phyloP scores from a whole-genome alignment of 805 yeast genomes.

The Ascoidea rubescens region DNA sequence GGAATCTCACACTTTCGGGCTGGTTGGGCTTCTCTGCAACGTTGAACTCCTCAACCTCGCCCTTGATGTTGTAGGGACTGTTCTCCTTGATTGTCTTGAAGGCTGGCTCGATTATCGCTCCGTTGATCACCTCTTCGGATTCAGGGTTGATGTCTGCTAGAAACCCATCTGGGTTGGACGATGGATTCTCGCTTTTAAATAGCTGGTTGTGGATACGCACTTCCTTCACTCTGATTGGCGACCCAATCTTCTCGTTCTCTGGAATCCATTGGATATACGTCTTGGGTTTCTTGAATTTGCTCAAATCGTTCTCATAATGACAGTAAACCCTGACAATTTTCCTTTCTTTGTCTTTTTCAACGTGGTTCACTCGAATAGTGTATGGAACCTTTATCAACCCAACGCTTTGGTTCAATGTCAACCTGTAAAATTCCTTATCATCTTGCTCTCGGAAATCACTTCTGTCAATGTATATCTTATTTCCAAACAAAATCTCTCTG shows the following conservation, averaged over 20 bases:
- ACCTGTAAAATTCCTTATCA: slow-evolving; percentile 70
- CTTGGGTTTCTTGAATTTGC: slow-evolving; percentile 61
- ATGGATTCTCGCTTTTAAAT: slow-evolving; percentile 85
- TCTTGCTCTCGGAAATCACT: slow-evolving; percentile 64
- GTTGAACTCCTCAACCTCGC: slow-evolving; percentile 45
- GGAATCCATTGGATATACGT: slow-evolving; percentile 97
- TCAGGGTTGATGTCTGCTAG: slow-evolving; percentile 71
- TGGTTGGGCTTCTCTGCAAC: slow-evolving; percentile 51
- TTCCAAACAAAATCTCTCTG: slow-evolving; percentile 62
- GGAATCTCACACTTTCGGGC: slow-evolving; percentile 88
- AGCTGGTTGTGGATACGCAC: slow-evolving; percentile 79
- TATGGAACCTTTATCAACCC: slow-evolving; percentile 88
- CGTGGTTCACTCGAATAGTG: slow-evolving; percentile 57
- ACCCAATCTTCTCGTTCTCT: slow-evolving; percentile 38
- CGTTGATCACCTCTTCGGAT: slow-evolving; percentile 52
- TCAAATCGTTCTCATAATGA: slow-evolving; percentile 55
- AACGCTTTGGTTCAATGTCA: slow-evolving; percentile 89
- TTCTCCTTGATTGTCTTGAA: slow-evolving; percentile 50
- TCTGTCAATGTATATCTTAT: slow-evolving; percentile 72
- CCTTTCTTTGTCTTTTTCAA: slow-evolving; percentile 44
- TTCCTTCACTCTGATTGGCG: slow-evolving; percentile 57
- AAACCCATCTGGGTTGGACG: slow-evolving; percentile 77
- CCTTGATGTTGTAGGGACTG: slow-evolving; percentile 65
- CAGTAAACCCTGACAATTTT: slow-evolving; percentile 59
- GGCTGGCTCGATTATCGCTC: slow-evolving; percentile 68